Evolutionary conservation across 257 asterid genomes (phyloP), one percentile per base, ranked within the genome.

Genomic region (Jacaranda copaia): DNA sequence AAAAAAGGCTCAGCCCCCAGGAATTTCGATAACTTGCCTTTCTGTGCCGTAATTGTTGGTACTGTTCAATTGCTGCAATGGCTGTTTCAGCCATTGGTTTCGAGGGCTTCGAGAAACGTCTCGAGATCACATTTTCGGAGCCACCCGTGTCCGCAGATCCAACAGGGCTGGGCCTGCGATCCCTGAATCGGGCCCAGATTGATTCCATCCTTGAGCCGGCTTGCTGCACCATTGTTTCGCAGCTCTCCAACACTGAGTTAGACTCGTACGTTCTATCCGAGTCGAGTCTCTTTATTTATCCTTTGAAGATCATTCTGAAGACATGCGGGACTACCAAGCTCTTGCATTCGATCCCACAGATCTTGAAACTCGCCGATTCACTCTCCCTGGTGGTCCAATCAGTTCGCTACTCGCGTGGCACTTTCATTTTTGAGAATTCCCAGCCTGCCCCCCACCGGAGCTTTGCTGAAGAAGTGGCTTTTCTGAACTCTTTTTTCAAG

Each of bases 251-350:
- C 45, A 13, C 77, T 3, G 83, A 79, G 77, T 68, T 85, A 8
- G 89, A 87, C 82, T 85, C 91, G 6, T 87, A 83, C 58, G 86
- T 87, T 5, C 81, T 87, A 1, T 87, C 91, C 6, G 89, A 87
- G 82, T 87, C 91, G 16, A 87, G 89, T 3, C 55, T 87, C n/a
- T 87, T 87, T 43, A 45, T 87, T 25, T 87, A 81, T 77, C 86
- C 89, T 13, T 48, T 40, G 1, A 85, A 72, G 49, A 85, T 87
- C 7, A 67, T 87, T 7, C 68, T 87, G 69, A 85, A 85, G 59
- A 85, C 91, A 0, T 87, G 91, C 45, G 91, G 91, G 65, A 87
- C 91, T 1, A 87, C 88, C 3, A 85, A 79, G 65, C 81, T 87
- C 0, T 59, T 87, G 35, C 66, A 52, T 2, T 83, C 91, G 0